Percentiles rank a stretch among this genome's conserved stretches.
Evolutionary conservation across 495 filamentous ascomycete genomes (phyloP).

Genomic region (Polyplosphaeria fusca): DNA sequence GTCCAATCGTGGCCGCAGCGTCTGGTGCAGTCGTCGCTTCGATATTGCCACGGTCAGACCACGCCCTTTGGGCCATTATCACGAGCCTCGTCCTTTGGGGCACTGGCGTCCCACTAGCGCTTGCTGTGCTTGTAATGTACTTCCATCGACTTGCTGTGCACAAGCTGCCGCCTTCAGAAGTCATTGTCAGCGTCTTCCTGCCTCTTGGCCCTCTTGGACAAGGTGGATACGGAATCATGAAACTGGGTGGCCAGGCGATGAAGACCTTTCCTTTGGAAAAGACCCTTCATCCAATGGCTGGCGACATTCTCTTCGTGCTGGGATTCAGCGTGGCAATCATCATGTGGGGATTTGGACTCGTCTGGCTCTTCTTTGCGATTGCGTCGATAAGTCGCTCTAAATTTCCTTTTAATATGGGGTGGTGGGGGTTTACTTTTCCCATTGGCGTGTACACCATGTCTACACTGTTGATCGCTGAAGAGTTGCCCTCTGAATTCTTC

Average conservation of each 20-base stretch:
- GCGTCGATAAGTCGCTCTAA: slow-evolving; percentile 42
- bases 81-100: slow-evolving; percentile 60
- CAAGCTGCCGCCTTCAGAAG: slow-evolving; percentile 55
- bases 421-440: slow-evolving; percentile 67
- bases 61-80: slow-evolving; percentile 57
- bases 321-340: slow-evolving; percentile 54
- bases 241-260: slow-evolving; percentile 53
- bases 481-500: slow-evolving; percentile 55
- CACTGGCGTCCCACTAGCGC: slow-evolving; percentile 54
- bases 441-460: slow-evolving; percentile 53
- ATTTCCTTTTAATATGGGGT: slow-evolving; percentile 66
- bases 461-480: slow-evolving; percentile 49
- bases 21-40: slow-evolving; percentile 56
- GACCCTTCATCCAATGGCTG: slow-evolving; percentile 46
- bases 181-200: slow-evolving; percentile 61
- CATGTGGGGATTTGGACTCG: slow-evolving; percentile 59
- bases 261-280: slow-evolving; percentile 50
- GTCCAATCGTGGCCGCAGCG: slow-evolving; percentile 56
- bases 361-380: slow-evolving; percentile 62
- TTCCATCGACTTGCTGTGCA: slow-evolving; percentile 58
- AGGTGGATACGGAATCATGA: slow-evolving; percentile 56
- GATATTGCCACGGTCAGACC: slow-evolving; percentile 49
- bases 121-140: slow-evolving; percentile 58
- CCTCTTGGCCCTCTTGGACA: slow-evolving; percentile 60
- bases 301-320: slow-evolving; percentile 52